These are phyloP conservation scores for Fragaria ananassa DNA, from an alignment of 306 rosid genomes.

Conservation along the genomic window DNA sequence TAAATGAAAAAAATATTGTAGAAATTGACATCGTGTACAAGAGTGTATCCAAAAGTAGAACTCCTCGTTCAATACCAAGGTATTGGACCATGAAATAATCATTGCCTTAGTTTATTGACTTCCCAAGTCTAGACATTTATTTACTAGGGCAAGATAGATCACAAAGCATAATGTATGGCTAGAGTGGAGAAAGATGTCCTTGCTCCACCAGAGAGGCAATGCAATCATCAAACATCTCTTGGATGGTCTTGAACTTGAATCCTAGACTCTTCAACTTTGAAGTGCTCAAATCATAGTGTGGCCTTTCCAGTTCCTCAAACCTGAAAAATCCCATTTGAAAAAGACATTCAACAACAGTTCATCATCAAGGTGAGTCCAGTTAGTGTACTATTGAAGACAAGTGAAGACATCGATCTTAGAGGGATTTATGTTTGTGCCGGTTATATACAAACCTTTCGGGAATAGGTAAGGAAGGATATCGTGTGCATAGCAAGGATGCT, in stretches of 20 bases:
- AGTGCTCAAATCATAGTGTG: constrained; percentile 52
- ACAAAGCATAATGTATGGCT: background rate
- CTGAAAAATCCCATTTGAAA: constrained; percentile 27
- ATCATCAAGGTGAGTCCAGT: background rate
- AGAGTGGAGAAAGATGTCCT: constrained; percentile 33
- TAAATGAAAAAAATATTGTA: too few relatives aligned
- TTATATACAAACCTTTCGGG: constrained; percentile 47
- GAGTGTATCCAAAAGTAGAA: background rate
- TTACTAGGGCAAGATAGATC: background rate
- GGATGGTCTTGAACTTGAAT: constrained; percentile 53
- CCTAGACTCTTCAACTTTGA: constrained; percentile 56
- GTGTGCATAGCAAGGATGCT: constrained; percentile 40
- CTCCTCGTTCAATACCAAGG: background rate
- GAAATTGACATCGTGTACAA: background rate
- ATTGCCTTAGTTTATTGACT: background rate
- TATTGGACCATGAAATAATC: background rate
- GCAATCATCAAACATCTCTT: constrained; percentile 85
- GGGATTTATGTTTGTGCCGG: background rate
- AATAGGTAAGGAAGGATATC: constrained; percentile 64
- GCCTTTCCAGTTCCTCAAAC: constrained; percentile 50
- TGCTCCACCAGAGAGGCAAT: constrained; percentile 56
- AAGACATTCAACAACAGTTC: background rate
- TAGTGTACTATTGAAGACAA: background rate
- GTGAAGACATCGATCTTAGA: background rate
- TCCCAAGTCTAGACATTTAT: background rate